Evolutionary conservation across 257 asterid species (phyloP), one percentile per base, ranked within the genome.

Genomic region (Coffea canephora): DNA sequence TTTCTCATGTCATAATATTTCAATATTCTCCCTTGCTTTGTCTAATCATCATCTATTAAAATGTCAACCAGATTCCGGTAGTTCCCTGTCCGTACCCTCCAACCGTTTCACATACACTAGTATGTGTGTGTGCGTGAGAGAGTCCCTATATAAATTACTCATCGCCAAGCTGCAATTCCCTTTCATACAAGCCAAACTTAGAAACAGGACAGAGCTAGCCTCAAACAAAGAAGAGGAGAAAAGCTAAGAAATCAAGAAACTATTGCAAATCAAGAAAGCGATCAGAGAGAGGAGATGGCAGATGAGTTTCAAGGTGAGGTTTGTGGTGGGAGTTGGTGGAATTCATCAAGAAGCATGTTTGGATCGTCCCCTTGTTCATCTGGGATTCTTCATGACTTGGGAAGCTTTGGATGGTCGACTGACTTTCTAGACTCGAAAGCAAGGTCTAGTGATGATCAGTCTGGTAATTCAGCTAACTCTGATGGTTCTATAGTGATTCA

Each of bases 271-370:
- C 23, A 73, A 64, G 61, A n/a, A 1, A 68, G 49, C 34, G 49
- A 66, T 16, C 19, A 14, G 34, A 49, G 55, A 61, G 50, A 34
- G 45, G 70, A 49, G 79, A 87, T 93, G 97, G 91, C 83, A 27
- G 96, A 91, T 80, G 96, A 91, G 54, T 87, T 86, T 52, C 83
- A 85, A 73, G 93, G 90, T 0, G 93, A 87, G 45, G 88, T 89
- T 49, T 89, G 91, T 74, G 93, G 94, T 55, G 93, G 89, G 57
- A 86, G 80, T 64, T 90, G 93, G 94, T 91, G 96, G 93, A 90
- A 69, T 79, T 79, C 94, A 34, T 76, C 93, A 9, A 84, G 88
- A 80, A 84, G 84, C 77, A 78, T 86, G 78, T 91, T 89, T 70
- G 84, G 85, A 15, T 89, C 94, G 34, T 80, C 87, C 15, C 89